Evolutionary conservation across 2,329 filamentous ascomycete genomes (phyloP).

Genomic region (Fusarium sp.): DNA sequence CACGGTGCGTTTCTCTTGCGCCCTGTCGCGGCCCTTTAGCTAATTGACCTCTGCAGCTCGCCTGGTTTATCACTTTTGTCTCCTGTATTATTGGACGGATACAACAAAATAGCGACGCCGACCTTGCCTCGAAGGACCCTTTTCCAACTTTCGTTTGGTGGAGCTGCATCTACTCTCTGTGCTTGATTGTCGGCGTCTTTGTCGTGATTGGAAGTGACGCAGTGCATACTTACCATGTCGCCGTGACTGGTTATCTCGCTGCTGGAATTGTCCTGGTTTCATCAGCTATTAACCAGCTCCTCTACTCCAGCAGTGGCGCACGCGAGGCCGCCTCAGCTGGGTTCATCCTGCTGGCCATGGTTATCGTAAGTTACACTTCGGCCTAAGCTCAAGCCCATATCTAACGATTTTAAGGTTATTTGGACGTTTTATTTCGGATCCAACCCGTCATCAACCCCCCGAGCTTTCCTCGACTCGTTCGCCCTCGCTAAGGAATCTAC

Average conservation of each 20-base stretch:
- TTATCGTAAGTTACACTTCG: constrained; percentile 75
- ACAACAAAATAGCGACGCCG: constrained; percentile 56
- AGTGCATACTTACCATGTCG: constrained; percentile 90
- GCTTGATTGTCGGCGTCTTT: constrained; percentile 83
- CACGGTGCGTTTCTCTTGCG: constrained; percentile 71
- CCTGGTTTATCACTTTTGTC: constrained; percentile 94
- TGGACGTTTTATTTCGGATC: constrained; percentile 99
- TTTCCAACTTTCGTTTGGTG: constrained; percentile 96
- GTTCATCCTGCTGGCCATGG: constrained; percentile 93
- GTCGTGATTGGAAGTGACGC: constrained; percentile 87
- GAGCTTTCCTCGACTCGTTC: constrained; percentile 95
- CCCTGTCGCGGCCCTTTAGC: constrained; percentile 6
- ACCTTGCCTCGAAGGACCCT: constrained; percentile 35
- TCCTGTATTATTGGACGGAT: constrained; percentile 81
- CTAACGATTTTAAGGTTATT: constrained; percentile 73
- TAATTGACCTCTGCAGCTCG: constrained; percentile 71
- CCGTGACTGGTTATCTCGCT: constrained; percentile 87
- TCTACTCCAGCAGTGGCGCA: constrained; percentile 80
- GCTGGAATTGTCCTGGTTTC: constrained; percentile 88
- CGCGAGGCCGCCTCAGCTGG: constrained; percentile 91
- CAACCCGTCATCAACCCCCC: constrained; percentile 84
- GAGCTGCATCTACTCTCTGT: constrained; percentile 86
- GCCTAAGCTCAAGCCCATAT: neutral
- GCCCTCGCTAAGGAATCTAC: constrained; percentile 89
- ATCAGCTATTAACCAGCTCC: constrained; percentile 85